These are phyloP conservation scores for Picea engelmannii DNA, from an alignment of 83 land plant species.

Conservation along the genomic window DNA sequence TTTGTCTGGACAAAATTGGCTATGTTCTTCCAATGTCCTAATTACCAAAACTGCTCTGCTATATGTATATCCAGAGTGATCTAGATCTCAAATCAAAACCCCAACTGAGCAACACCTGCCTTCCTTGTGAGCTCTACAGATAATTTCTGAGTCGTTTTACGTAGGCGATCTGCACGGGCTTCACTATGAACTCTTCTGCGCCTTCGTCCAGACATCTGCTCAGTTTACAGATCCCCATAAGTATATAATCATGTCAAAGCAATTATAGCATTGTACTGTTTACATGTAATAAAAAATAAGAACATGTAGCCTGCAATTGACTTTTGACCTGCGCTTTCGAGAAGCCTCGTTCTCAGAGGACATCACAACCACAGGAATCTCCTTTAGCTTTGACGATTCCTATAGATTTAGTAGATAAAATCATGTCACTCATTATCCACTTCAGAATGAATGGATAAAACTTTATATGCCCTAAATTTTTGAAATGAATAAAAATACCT, in stretches of 20 bases:
- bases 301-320: neutral
- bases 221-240: constrained; percentile 18
- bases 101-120: too few relatives aligned
- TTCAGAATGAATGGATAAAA: neutral
- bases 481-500: constrained; percentile 28
- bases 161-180: constrained; percentile 42
- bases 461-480: neutral
- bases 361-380: constrained; percentile 43
- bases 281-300: too few relatives aligned
- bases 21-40: too few relatives aligned
- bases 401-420: neutral
- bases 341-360: constrained; percentile 38
- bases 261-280: neutral
- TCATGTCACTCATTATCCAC: neutral
- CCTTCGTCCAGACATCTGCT: too few relatives aligned
- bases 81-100: too few relatives aligned
- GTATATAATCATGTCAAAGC: neutral
- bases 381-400: constrained; percentile 34
- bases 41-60: too few relatives aligned
- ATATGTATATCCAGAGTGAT: too few relatives aligned
- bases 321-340: constrained; percentile 28
- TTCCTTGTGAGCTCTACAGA: too few relatives aligned
- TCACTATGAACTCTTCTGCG: constrained; percentile 45
- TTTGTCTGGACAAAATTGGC: too few relatives aligned
- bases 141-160: constrained; percentile 31